Base-by-base conservation (phyloP, 805 yeast species). In the Jamesozyma lodderae region DNA sequence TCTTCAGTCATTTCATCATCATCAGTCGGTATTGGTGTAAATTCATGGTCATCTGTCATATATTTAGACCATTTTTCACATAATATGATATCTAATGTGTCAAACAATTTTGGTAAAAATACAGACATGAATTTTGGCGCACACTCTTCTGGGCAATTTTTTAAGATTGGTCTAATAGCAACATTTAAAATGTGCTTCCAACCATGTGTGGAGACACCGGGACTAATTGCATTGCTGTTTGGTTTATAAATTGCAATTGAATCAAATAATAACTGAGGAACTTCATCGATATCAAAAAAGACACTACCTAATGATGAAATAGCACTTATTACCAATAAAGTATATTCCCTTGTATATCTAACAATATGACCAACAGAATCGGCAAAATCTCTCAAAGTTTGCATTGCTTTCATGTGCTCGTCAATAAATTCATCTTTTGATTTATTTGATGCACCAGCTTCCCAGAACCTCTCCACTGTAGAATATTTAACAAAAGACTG, bases 121-220 rank as follows among this genome's bases (percentile, higher is more conserved):
- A 77, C 81, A 11, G 72, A 58, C 81, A 88, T 75, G 52, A 90
- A 92, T 2, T 71, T 63, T 29, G 72, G 73, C 31, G 83, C 76
- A 52, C 69, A 73, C 31, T 70, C 72, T 1, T 72, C 68, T 1
- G 98, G 98, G 60, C 98, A 92, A 56, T 85, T 83, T 51, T 85
- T 81, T 31, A 92, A 75, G 7, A 87, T 81, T 40, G 85, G 83
- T 48, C 97, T 72, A 37, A 92, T 71, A 40, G 92, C 92, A 32
- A 90, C 73, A 47, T 90, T 88, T 31, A 90, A 78, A 79, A 92
- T 83, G 56, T 94, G 98, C 46, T 94, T 81, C 98, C 98, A 92
- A 19, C 95, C 84, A 61, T 92, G 97, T 30, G 86, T 68, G 0
- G 97, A 85, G 15, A 92, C 80, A 14, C 98, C 98, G 4, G 79